These are phyloP conservation scores for Cyclotella choctawhatcheeana DNA, from an alignment of 108 stramenopile species.

Conservation along the genomic window DNA sequence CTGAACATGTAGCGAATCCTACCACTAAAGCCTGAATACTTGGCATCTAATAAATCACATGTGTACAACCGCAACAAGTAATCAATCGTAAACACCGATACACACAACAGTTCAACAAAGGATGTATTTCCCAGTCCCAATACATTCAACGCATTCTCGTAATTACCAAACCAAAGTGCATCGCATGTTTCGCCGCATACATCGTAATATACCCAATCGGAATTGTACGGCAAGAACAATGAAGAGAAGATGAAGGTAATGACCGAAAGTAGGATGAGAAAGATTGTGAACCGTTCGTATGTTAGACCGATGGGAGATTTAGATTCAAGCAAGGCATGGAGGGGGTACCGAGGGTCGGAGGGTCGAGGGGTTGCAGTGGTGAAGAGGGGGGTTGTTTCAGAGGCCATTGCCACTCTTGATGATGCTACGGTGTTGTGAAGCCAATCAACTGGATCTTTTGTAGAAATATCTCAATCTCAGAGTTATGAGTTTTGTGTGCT, in stretches of 20 bases:
- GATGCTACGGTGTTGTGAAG: too few species aligned
- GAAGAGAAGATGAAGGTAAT: slow-evolving; percentile 74
- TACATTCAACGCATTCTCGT: slow-evolving; percentile 59
- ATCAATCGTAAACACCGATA: slow-evolving; percentile 82
- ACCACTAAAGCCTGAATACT: slow-evolving; percentile 53
- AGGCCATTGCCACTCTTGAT: too few species aligned
- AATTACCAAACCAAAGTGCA: slow-evolving; percentile 81
- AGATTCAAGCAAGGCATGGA: slow-evolving; percentile 82
- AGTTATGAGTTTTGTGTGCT: too few species aligned
- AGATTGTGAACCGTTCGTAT: slow-evolving; percentile 83
- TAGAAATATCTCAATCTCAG: too few species aligned
- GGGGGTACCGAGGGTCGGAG: slow-evolving; percentile 19
- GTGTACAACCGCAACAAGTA: slow-evolving; percentile 76
- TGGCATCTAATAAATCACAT: slow-evolving; percentile 62
- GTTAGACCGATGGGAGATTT: slow-evolving; percentile 62
- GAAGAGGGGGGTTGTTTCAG: slow-evolving; percentile 16
- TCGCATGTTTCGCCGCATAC: slow-evolving; percentile 65
- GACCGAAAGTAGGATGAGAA: slow-evolving; percentile 85
- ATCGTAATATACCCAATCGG: slow-evolving; percentile 32
- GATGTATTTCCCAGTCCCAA: slow-evolving; percentile 72
- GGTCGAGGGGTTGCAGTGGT: neutral
- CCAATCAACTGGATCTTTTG: too few species aligned
- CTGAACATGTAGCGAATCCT: slow-evolving; percentile 58
- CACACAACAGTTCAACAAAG: slow-evolving; percentile 65
- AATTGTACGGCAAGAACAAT: slow-evolving; percentile 80